Conservation (phyloP, 148 eudicot species). For the Cornus controversa region DNA sequence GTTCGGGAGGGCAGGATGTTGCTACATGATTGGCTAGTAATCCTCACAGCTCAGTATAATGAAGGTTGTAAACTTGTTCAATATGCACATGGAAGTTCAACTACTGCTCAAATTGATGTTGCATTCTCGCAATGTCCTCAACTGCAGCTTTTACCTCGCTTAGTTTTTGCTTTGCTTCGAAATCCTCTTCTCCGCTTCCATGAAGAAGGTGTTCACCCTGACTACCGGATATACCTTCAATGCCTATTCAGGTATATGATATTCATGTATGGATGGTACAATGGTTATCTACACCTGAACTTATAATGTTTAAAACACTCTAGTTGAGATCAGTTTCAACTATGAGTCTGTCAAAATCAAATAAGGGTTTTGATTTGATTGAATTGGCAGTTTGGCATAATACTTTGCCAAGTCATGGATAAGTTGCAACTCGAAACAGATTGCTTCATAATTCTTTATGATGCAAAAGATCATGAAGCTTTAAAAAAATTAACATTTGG, state of each 20-base stretch:
- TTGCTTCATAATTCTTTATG: background rate
- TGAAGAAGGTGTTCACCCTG: slow-evolving; percentile 99
- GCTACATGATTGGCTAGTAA: slow-evolving; percentile 97
- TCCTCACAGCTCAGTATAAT: slow-evolving; percentile 88
- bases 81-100: slow-evolving; percentile 50
- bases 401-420: no score
- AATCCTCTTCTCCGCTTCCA: slow-evolving; percentile 93
- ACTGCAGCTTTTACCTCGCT: slow-evolving; percentile 86
- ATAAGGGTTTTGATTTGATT: no score
- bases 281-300: no score
- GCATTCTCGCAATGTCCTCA: slow-evolving; percentile 89
- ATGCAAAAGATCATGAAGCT: background rate
- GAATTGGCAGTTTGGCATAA: no score
- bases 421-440: background rate
- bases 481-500: background rate
- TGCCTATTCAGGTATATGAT: slow-evolving; percentile 81
- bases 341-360: background rate
- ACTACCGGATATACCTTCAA: slow-evolving; percentile 88
- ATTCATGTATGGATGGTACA: background rate
- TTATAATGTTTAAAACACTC: background rate
- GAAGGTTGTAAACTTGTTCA: slow-evolving; percentile 72
- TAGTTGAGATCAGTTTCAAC: background rate
- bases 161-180: slow-evolving; percentile 91
- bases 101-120: slow-evolving; percentile 56
- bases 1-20: slow-evolving; percentile 93